Evolutionary conservation across 345 rosid species (phyloP).

Genomic region (Syzygium jambos): DNA sequence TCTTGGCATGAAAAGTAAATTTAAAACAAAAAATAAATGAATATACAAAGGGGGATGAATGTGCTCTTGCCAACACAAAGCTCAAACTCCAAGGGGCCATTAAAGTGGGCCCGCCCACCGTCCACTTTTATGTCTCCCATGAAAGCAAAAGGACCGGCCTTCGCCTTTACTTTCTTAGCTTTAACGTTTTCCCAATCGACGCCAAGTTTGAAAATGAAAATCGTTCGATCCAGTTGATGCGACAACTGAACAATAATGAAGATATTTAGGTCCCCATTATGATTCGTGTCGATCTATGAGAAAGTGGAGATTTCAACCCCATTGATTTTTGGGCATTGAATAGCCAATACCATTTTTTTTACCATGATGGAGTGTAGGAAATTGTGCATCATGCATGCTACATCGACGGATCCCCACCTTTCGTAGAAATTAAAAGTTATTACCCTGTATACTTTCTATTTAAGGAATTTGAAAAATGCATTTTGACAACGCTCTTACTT

Average conservation of each 20-base stretch:
- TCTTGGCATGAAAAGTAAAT: neutral
- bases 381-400: too few species aligned
- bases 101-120: too few species aligned
- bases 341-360: too few species aligned
- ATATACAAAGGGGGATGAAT: neutral
- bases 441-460: too few species aligned
- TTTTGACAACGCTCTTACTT: too few species aligned
- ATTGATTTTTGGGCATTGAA: neutral
- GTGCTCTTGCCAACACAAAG: too few species aligned
- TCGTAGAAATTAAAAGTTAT: too few species aligned
- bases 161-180: neutral
- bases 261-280: too few species aligned
- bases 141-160: neutral
- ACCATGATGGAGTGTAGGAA: too few species aligned
- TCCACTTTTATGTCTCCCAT: too few species aligned
- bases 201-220: neutral
- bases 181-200: neutral
- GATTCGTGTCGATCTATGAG: fast-evolving
- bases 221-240: neutral
- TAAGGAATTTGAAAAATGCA: neutral
- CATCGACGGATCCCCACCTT: neutral
- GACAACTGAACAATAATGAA: neutral
- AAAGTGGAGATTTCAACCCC: neutral
- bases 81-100: neutral
- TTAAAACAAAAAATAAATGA: too few species aligned